phyloP scores from a whole-genome alignment of 2,329 filamentous ascomycete species.

The Paracoccidioides brasiliensis region DNA sequence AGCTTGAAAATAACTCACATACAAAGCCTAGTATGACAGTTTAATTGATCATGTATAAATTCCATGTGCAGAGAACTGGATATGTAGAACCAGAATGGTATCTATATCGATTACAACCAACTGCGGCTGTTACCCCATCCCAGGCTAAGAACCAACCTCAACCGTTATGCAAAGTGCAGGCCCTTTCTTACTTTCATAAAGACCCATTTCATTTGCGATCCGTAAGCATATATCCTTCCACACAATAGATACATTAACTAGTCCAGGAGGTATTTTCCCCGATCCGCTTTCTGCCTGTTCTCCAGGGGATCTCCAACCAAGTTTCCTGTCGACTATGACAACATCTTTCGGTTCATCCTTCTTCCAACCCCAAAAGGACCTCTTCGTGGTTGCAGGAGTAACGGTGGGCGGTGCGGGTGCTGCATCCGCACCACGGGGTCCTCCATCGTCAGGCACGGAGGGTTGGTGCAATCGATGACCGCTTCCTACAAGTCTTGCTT shows the following conservation, averaged over 20 bases:
- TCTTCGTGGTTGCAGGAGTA: conserved; percentile 5
- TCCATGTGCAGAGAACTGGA: too few relatives aligned
- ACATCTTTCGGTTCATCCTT: conserved; percentile 9
- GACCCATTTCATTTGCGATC: conserved; percentile 31
- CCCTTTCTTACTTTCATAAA: conserved; percentile 30
- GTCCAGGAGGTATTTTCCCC: conserved; percentile 11
- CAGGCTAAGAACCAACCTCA: conserved; percentile 16
- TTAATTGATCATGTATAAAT: too few relatives aligned
- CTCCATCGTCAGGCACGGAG: background rate
- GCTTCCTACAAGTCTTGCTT: conserved; percentile 15
- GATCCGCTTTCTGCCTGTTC: conserved; percentile 4
- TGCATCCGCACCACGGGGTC: background rate
- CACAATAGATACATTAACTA: conserved; percentile 21
- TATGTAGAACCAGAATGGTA: too few relatives aligned
- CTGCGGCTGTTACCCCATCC: background rate
- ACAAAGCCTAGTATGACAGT: too few relatives aligned
- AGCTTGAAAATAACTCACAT: too few relatives aligned
- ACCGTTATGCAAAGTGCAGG: conserved; percentile 22
- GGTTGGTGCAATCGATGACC: conserved; percentile 13
- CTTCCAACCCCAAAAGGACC: conserved; percentile 11
- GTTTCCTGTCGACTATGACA: conserved; percentile 16
- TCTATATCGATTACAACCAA: too few relatives aligned
- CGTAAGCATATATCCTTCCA: conserved; percentile 30
- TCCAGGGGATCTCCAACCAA: conserved; percentile 19
- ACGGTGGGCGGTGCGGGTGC: background rate